Evolutionary conservation across 2,329 filamentous ascomycete genomes (phyloP).

Genomic region (Cytospora paraplurivora): DNA sequence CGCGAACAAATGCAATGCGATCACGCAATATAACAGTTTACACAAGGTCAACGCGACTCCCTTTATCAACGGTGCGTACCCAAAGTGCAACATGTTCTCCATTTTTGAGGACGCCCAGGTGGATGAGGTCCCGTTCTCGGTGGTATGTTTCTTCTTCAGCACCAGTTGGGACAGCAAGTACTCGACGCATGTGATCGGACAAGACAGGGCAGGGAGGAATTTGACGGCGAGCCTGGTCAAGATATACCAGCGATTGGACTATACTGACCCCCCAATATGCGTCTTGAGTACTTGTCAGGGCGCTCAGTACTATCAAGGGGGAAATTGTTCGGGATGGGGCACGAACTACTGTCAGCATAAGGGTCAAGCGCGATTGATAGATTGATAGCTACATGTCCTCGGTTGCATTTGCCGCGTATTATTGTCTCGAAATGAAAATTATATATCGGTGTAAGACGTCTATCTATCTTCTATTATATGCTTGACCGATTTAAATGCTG

Average conservation of each 20-base stretch:
- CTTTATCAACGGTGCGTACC: constrained; percentile 22
- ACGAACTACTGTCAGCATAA: constrained; percentile 4
- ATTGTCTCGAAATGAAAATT: too few species aligned
- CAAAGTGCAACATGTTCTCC: constrained; percentile 25
- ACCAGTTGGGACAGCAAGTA: constrained; percentile 24
- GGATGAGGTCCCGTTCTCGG: constrained; percentile 3
- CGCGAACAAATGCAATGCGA: constrained; percentile 14
- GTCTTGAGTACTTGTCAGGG: constrained; percentile 11
- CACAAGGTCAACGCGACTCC: constrained; percentile 6
- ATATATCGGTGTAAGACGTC: too few species aligned
- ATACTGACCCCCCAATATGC: constrained; percentile 17
- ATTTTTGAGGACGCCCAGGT: constrained; percentile 13
- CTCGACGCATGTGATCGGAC: constrained; percentile 5
- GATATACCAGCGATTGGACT: constrained; percentile 21
- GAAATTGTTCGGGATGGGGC: constrained; percentile 25
- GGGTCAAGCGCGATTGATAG: background rate
- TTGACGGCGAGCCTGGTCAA: constrained; percentile 12
- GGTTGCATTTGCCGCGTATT: too few species aligned
- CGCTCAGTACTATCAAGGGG: constrained; percentile 20
- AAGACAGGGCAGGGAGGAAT: background rate
- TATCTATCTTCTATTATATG: background rate
- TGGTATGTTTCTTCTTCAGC: constrained; percentile 17
- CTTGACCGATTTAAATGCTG: background rate
- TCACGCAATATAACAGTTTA: constrained; percentile 7
- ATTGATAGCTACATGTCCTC: background rate